phyloP scores from a whole-genome alignment of 2,329 filamentous ascomycete species.

The Fonsecaea pedrosoi region DNA sequence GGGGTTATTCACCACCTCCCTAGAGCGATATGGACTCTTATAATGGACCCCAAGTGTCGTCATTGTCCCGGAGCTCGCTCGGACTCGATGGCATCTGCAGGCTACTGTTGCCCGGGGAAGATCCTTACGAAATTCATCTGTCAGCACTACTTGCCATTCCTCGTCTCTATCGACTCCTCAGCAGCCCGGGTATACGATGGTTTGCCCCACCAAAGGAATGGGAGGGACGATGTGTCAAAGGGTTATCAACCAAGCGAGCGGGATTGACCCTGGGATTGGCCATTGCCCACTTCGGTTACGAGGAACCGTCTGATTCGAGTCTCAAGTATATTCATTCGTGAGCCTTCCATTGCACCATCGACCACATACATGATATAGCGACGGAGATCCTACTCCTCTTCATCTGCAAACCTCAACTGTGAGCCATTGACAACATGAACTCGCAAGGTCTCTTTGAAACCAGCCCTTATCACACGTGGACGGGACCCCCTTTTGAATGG shows the following conservation, averaged over 20 bases:
- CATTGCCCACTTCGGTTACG: background rate
- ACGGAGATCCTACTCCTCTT: background rate
- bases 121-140: slow-evolving; percentile 12
- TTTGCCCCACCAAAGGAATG: background rate
- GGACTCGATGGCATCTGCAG: background rate
- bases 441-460: background rate
- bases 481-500: background rate
- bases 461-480: background rate
- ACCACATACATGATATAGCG: background rate
- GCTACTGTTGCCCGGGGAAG: background rate
- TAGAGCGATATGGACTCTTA: background rate
- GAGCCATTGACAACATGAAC: slow-evolving; percentile 1
- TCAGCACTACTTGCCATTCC: slow-evolving; percentile 3
- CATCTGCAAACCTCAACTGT: background rate
- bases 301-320: background rate
- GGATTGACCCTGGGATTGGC: background rate
- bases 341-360: background rate
- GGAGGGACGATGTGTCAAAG: background rate
- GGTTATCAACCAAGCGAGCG: background rate
- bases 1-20: background rate
- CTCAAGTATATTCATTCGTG: background rate
- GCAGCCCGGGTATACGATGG: background rate
- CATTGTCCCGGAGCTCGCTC: background rate
- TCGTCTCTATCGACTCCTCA: background rate
- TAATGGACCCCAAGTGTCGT: background rate